A percentile compares a stretch with the other conserved stretches of the same genome.
phyloP scores from a whole-genome alignment of 75 land plant species.

The Sequoia sempervirens region DNA sequence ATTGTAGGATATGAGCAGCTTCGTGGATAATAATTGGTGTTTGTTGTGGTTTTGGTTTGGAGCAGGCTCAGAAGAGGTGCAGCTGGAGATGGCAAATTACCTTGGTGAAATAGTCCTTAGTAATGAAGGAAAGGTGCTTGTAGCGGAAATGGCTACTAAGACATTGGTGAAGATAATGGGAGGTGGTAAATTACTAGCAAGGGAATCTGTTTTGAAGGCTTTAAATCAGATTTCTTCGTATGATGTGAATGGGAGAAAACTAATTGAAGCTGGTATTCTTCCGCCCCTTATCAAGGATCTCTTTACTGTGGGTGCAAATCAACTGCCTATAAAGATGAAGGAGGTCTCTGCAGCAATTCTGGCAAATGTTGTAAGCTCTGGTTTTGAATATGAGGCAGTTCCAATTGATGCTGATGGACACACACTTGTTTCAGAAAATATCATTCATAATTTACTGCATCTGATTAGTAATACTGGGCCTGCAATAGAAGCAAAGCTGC shows the following conservation, averaged over 20 bases:
- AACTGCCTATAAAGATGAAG: slow-evolving; percentile 78
- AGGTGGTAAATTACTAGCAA: slow-evolving; percentile 48
- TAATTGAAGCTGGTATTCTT: slow-evolving; percentile 80
- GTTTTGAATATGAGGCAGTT: slow-evolving; percentile 57
- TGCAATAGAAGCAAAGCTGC: slow-evolving; percentile 84
- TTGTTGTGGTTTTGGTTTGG: background rate
- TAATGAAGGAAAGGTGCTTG: slow-evolving; percentile 70
- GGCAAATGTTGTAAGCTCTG: slow-evolving; percentile 79
- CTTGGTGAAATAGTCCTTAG: slow-evolving; percentile 74
- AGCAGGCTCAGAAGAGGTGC: slow-evolving; percentile 78
- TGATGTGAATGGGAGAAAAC: slow-evolving; percentile 63
- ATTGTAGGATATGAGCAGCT: background rate
- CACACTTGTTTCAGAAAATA: slow-evolving; percentile 83
- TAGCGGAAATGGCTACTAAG: slow-evolving; percentile 54
- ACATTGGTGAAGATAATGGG: slow-evolving; percentile 68
- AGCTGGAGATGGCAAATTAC: slow-evolving; percentile 74
- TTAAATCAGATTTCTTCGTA: slow-evolving; percentile 73
- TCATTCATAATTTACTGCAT: slow-evolving; percentile 76
- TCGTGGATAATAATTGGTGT: background rate
- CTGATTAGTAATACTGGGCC: slow-evolving; percentile 98
- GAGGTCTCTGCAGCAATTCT: slow-evolving; percentile 94
- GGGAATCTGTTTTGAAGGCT: slow-evolving; percentile 80
- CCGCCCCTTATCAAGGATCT: slow-evolving; percentile 84
- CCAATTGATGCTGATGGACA: slow-evolving; percentile 58
- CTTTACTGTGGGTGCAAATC: slow-evolving; percentile 69